Evolutionary conservation across 2,329 filamentous ascomycete species (phyloP), one percentile per base, ranked within the genome.

Genomic region (Rutstroemia sp.): DNA sequence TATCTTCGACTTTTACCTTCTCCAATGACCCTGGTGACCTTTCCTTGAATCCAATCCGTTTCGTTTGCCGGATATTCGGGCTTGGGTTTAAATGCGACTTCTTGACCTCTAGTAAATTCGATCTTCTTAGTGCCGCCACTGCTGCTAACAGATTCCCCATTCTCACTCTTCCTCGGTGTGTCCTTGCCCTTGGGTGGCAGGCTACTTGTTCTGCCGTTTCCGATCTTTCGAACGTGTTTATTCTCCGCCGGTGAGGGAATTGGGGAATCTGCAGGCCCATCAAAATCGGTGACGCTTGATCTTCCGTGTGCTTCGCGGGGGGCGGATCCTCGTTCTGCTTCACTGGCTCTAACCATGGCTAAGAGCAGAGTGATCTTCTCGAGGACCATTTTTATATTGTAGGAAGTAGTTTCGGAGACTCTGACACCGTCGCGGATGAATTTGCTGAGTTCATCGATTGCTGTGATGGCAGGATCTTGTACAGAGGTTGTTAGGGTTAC

Each of bases 1-100:
- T 92, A 92, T 46, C 87, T 81, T 66, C 87, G 79, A 67, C 83
- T 87, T 70, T 90, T 91, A 54, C 86, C 87, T 59, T 92, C 87
- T 14, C 87, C 88, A 52, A 83, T 78, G 14, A 92, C 85, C 52
- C 82, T 81, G 59, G 87, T 86, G 52, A 92, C 89, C 58, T 87
- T 86, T 51, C 88, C 89, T 49, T 92, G 80, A 55, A 92, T 92
- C 77, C 84, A 88, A 63, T 87, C 85, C 3, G 71, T 74, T 67
- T 69, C 80, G 69, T 75, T 77, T 63, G 69, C 73, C 50, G 72
- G 62, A 19, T 61, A 74, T 7, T 72, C 67, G 19, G 74, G 71
- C 65, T 84, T 85, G 1, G 82, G 79, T 63, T 82, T 83, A 71
- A 86, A 87, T 0, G 83, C 83, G 5, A 87, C 83, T 58, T 84